These are phyloP conservation scores for Limnanthes douglasii DNA, from an alignment of 345 rosid species.

Conservation along the genomic window DNA sequence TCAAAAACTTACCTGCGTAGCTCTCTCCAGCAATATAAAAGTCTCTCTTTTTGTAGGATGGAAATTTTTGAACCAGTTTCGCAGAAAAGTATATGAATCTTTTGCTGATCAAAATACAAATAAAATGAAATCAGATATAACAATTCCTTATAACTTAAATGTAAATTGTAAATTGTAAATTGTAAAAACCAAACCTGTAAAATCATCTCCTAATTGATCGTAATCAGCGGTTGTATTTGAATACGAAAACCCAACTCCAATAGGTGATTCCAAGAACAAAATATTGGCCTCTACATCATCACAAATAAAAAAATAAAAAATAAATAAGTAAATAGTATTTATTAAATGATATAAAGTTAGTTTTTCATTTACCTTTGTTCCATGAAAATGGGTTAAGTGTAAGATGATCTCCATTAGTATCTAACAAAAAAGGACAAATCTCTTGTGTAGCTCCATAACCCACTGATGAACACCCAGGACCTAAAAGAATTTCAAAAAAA, in stretches of 20 bases:
- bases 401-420: slow-evolving; percentile 37
- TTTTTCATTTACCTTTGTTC: slow-evolving; percentile 75
- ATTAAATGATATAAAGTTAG: not conserved
- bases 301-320: slow-evolving; percentile 10
- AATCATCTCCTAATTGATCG: slow-evolving; percentile 41
- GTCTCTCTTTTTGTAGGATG: slow-evolving; percentile 28
- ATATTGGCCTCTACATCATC: slow-evolving; percentile 72
- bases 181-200: slow-evolving; percentile 36
- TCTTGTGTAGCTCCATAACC: slow-evolving; percentile 98
- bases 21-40: slow-evolving; percentile 94
- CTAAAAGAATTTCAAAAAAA: slow-evolving; percentile 16
- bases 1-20: slow-evolving; percentile 54
- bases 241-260: slow-evolving; percentile 94
- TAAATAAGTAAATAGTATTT: too few species aligned
- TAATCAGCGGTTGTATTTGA: slow-evolving; percentile 62
- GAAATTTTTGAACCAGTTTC: slow-evolving; percentile 64
- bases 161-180: too few species aligned
- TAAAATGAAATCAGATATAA: not conserved
- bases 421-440: slow-evolving; percentile 90
- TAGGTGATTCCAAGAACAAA: slow-evolving; percentile 82
- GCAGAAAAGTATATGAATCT: slow-evolving; percentile 65
- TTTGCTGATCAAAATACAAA: slow-evolving; percentile 25
- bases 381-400: slow-evolving; percentile 58
- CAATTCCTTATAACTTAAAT: slow-evolving; percentile 1
- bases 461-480: slow-evolving; percentile 97